These are phyloP conservation scores for Ogataea siamensis DNA, from an alignment of 805 yeast species.

Conservation along the genomic window DNA sequence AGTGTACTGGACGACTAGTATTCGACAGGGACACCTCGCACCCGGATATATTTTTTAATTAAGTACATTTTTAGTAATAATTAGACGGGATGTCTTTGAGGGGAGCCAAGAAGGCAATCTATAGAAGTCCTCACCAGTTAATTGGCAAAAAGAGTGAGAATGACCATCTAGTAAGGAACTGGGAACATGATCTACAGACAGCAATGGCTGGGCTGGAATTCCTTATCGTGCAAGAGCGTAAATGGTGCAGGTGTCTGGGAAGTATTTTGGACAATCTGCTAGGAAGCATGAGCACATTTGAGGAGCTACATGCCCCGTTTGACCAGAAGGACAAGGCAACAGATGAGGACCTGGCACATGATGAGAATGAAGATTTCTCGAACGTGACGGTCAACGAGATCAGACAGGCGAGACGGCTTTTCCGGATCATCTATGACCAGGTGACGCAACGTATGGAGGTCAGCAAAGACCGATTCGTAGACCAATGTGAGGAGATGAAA, in stretches of 20 bases:
- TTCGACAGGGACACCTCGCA: conserved; percentile 6
- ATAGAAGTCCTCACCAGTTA: conserved; percentile 37
- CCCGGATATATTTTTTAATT: conserved; percentile 2
- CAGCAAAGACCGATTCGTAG: conserved; percentile 31
- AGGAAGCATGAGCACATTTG: conserved; percentile 33
- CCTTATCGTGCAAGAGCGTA: conserved; percentile 32
- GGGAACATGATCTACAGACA: conserved; percentile 42
- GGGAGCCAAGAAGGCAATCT: conserved; percentile 37
- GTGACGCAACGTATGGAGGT: conserved; percentile 24
- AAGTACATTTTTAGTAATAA: background rate
- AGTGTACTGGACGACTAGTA: conserved; percentile 7
- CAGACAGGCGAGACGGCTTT: conserved; percentile 29
- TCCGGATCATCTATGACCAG: conserved; percentile 24
- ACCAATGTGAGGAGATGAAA: conserved; percentile 40
- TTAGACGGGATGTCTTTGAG: conserved; percentile 32
- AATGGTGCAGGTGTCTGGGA: conserved; percentile 29
- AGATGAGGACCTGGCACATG: conserved; percentile 16
- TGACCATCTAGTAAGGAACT: conserved; percentile 40
- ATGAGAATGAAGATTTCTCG: conserved; percentile 31
- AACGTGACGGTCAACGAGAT: conserved; percentile 32
- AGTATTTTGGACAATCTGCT: conserved; percentile 35
- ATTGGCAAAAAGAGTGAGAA: conserved; percentile 35
- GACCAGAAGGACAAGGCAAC: conserved; percentile 12
- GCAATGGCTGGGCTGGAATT: conserved; percentile 45
- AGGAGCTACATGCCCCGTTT: conserved; percentile 38